Evolutionary conservation across 139 green algal genomes (phyloP).

Genomic region (Ettlia oleoabundans): DNA sequence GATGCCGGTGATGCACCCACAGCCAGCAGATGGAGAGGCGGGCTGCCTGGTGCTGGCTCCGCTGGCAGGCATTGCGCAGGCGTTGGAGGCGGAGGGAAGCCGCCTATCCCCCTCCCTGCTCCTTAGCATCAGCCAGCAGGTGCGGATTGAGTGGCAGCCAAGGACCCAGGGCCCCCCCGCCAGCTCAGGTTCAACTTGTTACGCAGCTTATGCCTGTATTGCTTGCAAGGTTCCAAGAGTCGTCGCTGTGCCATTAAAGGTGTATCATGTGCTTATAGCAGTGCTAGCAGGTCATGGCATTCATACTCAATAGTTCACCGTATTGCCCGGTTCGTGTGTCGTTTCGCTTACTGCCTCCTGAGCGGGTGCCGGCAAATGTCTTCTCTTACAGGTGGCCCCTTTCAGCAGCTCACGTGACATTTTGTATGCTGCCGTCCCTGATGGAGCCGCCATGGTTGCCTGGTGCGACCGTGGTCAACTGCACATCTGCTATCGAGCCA

Average conservation of each 20-base stretch:
- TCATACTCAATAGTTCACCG: too few species aligned
- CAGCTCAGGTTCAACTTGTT: too few species aligned
- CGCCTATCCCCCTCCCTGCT: conserved; percentile 8
- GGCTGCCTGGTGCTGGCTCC: conserved; percentile 1
- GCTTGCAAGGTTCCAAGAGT: too few species aligned
- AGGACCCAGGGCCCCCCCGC: too few species aligned
- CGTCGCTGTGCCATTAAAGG: too few species aligned
- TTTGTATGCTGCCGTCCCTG: background rate
- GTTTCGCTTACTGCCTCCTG: too few species aligned
- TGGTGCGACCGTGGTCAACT: background rate
- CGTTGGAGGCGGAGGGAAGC: background rate
- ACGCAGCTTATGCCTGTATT: too few species aligned
- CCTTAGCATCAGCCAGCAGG: conserved; percentile 9
- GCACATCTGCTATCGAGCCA: background rate
- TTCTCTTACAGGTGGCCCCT: background rate
- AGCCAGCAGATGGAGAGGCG: background rate
- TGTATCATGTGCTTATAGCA: too few species aligned
- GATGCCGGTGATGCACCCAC: background rate
- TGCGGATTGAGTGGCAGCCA: too few species aligned
- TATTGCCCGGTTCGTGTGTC: too few species aligned
- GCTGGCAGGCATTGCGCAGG: background rate
- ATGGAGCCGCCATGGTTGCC: background rate
- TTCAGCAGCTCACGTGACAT: background rate
- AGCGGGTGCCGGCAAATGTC: too few species aligned
- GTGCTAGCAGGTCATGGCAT: too few species aligned